Conservation (phyloP, 768 basidiomycete genomes). For the Basidioascus undulatus region DNA sequence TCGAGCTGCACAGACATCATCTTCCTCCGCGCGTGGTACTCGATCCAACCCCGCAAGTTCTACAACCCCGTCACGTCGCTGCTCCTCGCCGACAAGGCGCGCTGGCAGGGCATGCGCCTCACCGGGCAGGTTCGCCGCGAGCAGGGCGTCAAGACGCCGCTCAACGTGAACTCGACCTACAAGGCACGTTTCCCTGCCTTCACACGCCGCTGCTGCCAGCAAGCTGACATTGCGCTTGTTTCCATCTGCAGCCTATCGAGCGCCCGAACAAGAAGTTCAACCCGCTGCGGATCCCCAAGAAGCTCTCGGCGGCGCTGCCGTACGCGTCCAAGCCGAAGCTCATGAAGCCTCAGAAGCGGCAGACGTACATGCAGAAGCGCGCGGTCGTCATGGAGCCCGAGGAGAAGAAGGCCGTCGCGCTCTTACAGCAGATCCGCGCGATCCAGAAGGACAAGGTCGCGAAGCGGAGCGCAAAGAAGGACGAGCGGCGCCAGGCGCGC, state of each 20-base stretch:
- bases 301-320: conserved; percentile 71
- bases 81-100: conserved; percentile 52
- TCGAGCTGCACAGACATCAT: conserved; percentile 43
- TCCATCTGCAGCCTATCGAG: conserved; percentile 29
- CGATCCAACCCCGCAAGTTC: conserved; percentile 78
- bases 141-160: conserved; percentile 56
- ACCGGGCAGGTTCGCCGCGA: conserved; percentile 82
- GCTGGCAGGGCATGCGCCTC: conserved; percentile 84
- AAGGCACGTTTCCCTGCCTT: conserved; percentile 22
- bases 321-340: conserved; percentile 79
- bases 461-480: conserved; percentile 62
- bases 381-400: conserved; percentile 89
- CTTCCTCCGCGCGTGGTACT: conserved; percentile 90
- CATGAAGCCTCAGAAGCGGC: conserved; percentile 41
- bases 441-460: conserved; percentile 67
- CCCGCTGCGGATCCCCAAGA: conserved; percentile 60
- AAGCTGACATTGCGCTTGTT: neutral
- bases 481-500: conserved; percentile 41
- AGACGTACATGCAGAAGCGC: conserved; percentile 81
- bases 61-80: conserved; percentile 92
- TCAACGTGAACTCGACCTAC: conserved; percentile 65
- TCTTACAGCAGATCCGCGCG: conserved; percentile 82
- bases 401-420: conserved; percentile 71
- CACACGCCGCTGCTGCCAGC: neutral
- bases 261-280: conserved; percentile 70